Base-by-base conservation (phyloP, 2,329 filamentous ascomycete species). In the Diaporthe citriasiana region DNA sequence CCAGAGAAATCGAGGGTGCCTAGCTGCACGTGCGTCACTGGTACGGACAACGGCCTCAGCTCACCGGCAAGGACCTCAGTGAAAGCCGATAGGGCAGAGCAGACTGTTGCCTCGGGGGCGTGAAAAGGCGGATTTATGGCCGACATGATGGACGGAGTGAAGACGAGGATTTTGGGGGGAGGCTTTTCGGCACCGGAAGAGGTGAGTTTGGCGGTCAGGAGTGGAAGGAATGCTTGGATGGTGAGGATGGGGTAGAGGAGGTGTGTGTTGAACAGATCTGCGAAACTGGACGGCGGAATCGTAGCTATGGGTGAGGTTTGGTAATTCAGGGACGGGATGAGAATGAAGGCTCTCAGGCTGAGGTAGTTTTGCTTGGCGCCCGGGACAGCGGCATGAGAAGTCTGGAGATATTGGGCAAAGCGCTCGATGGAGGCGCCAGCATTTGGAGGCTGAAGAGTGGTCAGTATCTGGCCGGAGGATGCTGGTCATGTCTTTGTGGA, bases 201-300 rank as follows among this genome's bases (percentile, higher is more conserved):
- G 80, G 84, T 87, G 70, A 93, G 88, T 70, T 91, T 88, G 15
- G 88, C 87, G 4, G 90, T 93, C 70, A 95, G 88, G 40, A 95
- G 90, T 0, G 93, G 93, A n/a, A 98, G 88, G 84, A 98, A 97
- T 70, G 94, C 90, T 84, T 98, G 95, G 51, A 95, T 92, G 7
- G 94, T 95, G 70, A 97, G 89, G 77, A 98, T 95, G 1, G 96
- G 96, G 73, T 95, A 93, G 71, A 98, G 89, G 17, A 99, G 89
- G 80, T 97, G 95, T 22, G 95, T 96, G 83, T 98, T 98, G 82
- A 98, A 91, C 45, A 95, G 93, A 80, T 98, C 95, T 76, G 94
- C 94, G 86, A 97, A 97, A 79, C 91, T 92, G 40, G 94, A 94
- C 0, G 94, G 92, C 9, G 94, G 91, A 74, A 98, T 93, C 5